A percentile compares a stretch with the other conserved stretches of the same genome.
Conservation (phyloP, 306 rosid genomes). For the Lathyrus sativus region DNA sequence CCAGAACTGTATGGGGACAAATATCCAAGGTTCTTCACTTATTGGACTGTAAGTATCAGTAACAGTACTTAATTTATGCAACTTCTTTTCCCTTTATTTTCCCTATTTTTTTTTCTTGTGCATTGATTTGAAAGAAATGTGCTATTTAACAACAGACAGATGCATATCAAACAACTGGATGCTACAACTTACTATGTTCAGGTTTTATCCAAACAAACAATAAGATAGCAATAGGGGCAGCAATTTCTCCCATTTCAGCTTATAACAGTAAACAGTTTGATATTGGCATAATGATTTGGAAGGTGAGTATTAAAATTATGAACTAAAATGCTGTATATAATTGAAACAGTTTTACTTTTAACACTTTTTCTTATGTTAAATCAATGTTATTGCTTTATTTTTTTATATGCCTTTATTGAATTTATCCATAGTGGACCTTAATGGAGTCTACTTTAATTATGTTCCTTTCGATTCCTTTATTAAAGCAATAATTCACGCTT, state of each 20-base stretch:
- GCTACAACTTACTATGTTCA: conserved; percentile 94
- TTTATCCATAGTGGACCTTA: conserved; percentile 34
- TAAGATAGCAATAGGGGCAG: conserved; percentile 94
- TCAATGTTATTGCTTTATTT: conserved; percentile 45
- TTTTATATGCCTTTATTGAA: conserved; percentile 5
- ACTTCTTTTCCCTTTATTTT: background rate
- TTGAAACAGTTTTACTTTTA: no score
- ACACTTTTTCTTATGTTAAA: background rate
- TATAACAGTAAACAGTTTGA: conserved; percentile 86
- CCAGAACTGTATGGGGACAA: conserved; percentile 97
- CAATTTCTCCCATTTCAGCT: conserved; percentile 86
- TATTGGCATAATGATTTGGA: conserved; percentile 95
- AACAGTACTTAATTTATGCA: background rate
- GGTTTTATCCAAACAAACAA: conserved; percentile 97
- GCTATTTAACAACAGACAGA: conserved; percentile 61
- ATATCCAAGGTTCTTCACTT: conserved; percentile 91
- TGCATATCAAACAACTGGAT: conserved; percentile 97
- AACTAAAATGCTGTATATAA: background rate
- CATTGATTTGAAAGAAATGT: conserved; percentile 9
- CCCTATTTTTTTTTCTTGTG: background rate
- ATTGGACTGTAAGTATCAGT: conserved; percentile 85
- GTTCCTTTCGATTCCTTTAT: conserved; percentile 35
- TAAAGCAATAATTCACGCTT: conserved; percentile 39
- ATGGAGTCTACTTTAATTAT: conserved; percentile 36
- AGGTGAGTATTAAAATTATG: conserved; percentile 47